Evolutionary conservation across 352 stramenopile species (phyloP).

Genomic region (Globisporangium nunn): DNA sequence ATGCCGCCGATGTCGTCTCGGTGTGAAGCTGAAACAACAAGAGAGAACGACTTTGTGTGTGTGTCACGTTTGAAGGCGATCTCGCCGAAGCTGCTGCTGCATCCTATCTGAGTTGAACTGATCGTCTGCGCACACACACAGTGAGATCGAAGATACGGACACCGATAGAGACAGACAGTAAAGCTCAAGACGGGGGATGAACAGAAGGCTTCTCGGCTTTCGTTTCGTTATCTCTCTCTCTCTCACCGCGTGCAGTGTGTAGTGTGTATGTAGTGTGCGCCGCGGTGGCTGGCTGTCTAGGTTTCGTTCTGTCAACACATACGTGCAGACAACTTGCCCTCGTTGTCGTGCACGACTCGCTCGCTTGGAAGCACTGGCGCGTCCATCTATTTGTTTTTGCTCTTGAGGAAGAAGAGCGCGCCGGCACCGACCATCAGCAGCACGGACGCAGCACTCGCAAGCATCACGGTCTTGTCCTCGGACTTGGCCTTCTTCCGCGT

Average conservation of each 20-base stretch:
- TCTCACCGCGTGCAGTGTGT: constrained; percentile 1
- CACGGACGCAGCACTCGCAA: constrained; percentile 30
- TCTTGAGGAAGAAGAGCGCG: constrained; percentile 50
- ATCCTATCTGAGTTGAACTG: too few relatives aligned
- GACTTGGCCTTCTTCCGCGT: constrained; percentile 14
- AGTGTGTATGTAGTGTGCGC: background rate
- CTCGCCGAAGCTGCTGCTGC: too few relatives aligned
- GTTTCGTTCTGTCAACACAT: background rate
- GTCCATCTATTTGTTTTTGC: constrained; percentile 37
- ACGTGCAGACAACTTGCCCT: background rate
- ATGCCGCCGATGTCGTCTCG: background rate
- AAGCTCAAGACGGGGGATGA: too few relatives aligned
- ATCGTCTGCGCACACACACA: too few relatives aligned
- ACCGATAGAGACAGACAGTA: too few relatives aligned
- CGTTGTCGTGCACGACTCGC: background rate
- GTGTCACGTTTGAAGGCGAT: too few relatives aligned
- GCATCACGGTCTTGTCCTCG: constrained; percentile 15
- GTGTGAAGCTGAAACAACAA: background rate
- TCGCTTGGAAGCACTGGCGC: background rate
- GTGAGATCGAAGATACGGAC: too few relatives aligned
- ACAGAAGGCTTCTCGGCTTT: too few relatives aligned
- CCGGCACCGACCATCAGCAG: constrained; percentile 42
- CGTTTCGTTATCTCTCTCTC: too few relatives aligned
- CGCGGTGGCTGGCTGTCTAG: background rate
- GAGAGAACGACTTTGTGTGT: background rate